Percentiles rank a stretch among this genome's conserved stretches.
These are phyloP conservation scores for Pestalotiopsis sp. DNA, from an alignment of 2,329 filamentous ascomycete genomes.

Conservation along the genomic window DNA sequence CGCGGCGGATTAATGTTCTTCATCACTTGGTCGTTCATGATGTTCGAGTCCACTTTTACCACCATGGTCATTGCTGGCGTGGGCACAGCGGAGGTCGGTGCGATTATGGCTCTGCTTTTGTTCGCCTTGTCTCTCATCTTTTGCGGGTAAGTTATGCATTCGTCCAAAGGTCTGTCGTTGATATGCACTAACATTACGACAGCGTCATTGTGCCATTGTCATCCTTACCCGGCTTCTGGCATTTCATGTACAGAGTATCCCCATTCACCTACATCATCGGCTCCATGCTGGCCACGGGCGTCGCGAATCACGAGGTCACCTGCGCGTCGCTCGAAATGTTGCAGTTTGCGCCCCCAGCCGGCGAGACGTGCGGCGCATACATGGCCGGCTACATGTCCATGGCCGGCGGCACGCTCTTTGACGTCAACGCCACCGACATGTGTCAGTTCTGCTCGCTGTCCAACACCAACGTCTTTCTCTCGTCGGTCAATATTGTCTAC, in stretches of 20 bases:
- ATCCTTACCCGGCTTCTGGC: conserved; percentile 63
- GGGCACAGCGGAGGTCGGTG: conserved; percentile 74
- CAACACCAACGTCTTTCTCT: conserved; percentile 38
- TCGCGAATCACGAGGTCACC: conserved; percentile 59
- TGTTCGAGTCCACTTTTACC: conserved; percentile 81
- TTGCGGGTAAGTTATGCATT: conserved; percentile 47
- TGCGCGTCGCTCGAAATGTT: conserved; percentile 68
- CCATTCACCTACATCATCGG: conserved; percentile 75
- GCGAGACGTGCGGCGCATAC: conserved; percentile 57
- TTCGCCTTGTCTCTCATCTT: conserved; percentile 76
- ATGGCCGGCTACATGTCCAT: conserved; percentile 49
- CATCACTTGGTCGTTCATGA: conserved; percentile 70
- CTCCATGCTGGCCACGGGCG: conserved; percentile 62
- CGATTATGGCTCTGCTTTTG: conserved; percentile 73
- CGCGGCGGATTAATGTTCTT: conserved; percentile 81
- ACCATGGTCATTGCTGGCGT: conserved; percentile 76
- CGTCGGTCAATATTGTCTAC: conserved; percentile 42
- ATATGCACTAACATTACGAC: background rate
- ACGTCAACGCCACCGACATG: conserved; percentile 38
- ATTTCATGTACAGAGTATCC: conserved; percentile 71
- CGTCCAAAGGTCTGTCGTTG: background rate
- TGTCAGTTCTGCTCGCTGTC: conserved; percentile 44
- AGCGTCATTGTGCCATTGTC: conserved; percentile 61
- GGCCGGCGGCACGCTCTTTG: conserved; percentile 49
- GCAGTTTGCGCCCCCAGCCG: conserved; percentile 56